phyloP scores from a whole-genome alignment of 2,329 filamentous ascomycete genomes.

The Penicillium rolfsii region DNA sequence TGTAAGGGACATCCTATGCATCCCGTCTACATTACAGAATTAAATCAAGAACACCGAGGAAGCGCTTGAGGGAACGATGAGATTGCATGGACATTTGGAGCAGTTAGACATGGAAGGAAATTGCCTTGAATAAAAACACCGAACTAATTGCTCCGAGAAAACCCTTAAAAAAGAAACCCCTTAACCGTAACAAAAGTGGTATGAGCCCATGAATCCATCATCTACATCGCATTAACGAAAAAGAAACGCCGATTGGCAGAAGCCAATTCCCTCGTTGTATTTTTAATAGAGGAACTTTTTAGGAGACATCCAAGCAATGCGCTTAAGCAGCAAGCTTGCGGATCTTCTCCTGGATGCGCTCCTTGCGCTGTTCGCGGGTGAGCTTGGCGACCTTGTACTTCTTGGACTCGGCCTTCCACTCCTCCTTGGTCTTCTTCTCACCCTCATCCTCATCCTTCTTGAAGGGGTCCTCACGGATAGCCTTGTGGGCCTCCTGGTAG shows the following conservation, averaged over 20 bases:
- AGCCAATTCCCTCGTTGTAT: constrained; percentile 33
- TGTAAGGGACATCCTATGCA: neutral
- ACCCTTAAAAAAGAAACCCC: constrained; percentile 15
- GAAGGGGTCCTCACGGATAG: constrained; percentile 96
- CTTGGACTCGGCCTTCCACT: constrained; percentile 94
- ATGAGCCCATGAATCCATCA: constrained; percentile 37
- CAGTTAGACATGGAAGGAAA: constrained; percentile 36
- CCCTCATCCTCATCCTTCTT: constrained; percentile 79
- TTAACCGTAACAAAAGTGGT: constrained; percentile 34
- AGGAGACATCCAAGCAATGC: constrained; percentile 28
- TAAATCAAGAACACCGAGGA: constrained; percentile 16
- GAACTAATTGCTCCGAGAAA: constrained; percentile 36
- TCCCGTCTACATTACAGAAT: constrained; percentile 16
- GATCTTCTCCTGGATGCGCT: constrained; percentile 89
- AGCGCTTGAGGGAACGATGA: constrained; percentile 32
- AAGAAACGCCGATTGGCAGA: constrained; percentile 32
- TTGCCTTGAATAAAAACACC: constrained; percentile 38
- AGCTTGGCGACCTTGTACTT: constrained; percentile 82
- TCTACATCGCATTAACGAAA: constrained; percentile 29
- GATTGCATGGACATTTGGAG: constrained; percentile 37
- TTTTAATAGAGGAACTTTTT: constrained; percentile 31
- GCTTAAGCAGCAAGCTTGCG: constrained; percentile 65
- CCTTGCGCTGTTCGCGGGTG: constrained; percentile 78
- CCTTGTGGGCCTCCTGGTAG: constrained; percentile 91
- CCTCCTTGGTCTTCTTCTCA: constrained; percentile 93